These are phyloP conservation scores for Aspergillus neoniger DNA, from an alignment of 2,329 filamentous ascomycete genomes.

Conservation along the genomic window DNA sequence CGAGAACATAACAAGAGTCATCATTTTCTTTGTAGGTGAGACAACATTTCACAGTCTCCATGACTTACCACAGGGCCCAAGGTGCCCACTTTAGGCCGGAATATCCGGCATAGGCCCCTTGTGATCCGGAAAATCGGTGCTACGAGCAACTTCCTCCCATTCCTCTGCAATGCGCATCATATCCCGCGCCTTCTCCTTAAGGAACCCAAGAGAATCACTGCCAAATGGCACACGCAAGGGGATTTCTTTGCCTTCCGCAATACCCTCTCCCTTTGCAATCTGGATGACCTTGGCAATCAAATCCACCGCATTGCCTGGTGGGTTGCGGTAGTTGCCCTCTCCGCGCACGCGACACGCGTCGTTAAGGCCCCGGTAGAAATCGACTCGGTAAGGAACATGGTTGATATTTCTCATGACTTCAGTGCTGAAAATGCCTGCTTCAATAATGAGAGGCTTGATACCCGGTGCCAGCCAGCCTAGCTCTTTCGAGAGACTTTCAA, in stretches of 20 bases:
- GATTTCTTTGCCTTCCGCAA: not conserved
- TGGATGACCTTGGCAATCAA: constrained; percentile 4
- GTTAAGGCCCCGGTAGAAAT: not conserved
- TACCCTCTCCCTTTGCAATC: not conserved
- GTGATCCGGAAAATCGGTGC: not conserved
- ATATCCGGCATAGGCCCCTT: not conserved
- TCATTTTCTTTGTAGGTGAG: too few species aligned
- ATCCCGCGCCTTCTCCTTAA: not conserved
- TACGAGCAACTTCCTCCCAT: not conserved
- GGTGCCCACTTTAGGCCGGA: too few species aligned
- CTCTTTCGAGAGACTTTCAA: constrained; percentile 1
- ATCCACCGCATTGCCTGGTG: not conserved
- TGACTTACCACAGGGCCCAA: too few species aligned
- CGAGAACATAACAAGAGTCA: too few species aligned
- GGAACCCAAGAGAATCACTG: not conserved
- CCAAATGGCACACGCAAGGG: not conserved
- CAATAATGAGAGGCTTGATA: constrained; percentile 5
- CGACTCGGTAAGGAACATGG: not conserved
- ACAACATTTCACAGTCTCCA: too few species aligned
- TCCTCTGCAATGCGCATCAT: not conserved
- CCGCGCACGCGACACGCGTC: not conserved
- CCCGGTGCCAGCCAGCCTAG: constrained; percentile 6
- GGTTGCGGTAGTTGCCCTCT: not conserved
- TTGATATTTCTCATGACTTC: constrained; percentile 4
- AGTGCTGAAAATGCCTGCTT: not conserved